Evolutionary conservation across 83 land plant genomes (phyloP), one percentile per base, ranked within the genome.

Genomic region (Larix sibirica): DNA sequence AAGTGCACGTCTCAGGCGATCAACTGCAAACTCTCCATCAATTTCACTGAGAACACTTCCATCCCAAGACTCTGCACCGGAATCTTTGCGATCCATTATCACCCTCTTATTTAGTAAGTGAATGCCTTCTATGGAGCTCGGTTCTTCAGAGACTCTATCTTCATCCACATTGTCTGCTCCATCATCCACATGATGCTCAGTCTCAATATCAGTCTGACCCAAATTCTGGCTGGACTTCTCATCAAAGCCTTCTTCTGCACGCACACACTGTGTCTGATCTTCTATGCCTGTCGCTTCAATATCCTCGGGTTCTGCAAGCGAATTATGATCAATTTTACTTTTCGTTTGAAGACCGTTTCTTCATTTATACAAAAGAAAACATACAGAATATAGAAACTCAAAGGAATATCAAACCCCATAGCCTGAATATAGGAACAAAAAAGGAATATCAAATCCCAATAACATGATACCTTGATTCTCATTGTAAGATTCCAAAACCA

Each of bases 141-240:
- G 95, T 75, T 91, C 90, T 50, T 87, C 91, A 65, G 92, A 90
- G 40, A 83, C 81, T 87, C 83, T 90, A 10, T 88, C 89, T 77
- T 88, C 92, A 70, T 88, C 91, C 58, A 73, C 62, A 44, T 90
- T 88, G 83, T 83, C 80, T 21, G 79, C 69, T 68, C 85, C 87
- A 9, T n/a, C 54, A 12, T 73, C 56, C 28, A 21, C 77, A 42
- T 73, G 77, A 73, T 73, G 77, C 42, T 50, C 77, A 73, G 77
- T 44, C 26, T 73, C 56, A 44, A 40, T 44, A 9, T 47, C 54
- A 73, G 7, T 73, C 77, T 44, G 58, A 73, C 21, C 77, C 58
- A 73, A 0, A 73, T 73, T 73, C 21, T 40, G 77, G 24, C 38
- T 73, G 47, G 28, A 44, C 28, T 73, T n/a, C 4, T 47, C 58